Base-by-base conservation (phyloP, 2,329 filamentous ascomycete species). In the Huntiella moniliformis region DNA sequence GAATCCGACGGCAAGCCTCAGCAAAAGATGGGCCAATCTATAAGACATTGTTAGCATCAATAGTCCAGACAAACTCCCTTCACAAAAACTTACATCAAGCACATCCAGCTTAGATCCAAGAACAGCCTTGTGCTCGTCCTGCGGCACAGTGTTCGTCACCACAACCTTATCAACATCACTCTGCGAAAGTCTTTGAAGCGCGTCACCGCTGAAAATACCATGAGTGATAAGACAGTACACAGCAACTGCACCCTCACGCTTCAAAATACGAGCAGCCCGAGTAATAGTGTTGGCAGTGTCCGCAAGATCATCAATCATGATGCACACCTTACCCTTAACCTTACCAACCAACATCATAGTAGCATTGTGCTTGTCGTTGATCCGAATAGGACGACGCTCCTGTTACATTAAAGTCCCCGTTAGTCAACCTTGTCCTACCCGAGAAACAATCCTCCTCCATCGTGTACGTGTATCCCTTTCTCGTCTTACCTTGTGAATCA, bases 231-330 rank as follows among this genome's bases (percentile, higher is more conserved):
- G 71, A 5, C 91, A 91, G 59, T 87, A 93, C 39, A 96, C 86
- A 53, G 77, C 77, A 33, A 78, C 81, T n/a, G 91, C 91, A 38
- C 88, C 87, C 63, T 95, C 85, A 56, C 85, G 88, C 67, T 95
- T 95, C 53, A 96, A 67, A n/a, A 96, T 71, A 67, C 96, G 95
- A 28, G 91, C 91, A 6, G 91, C 91, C 50, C 91, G 77, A 0
- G 88, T 96, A 55, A 96, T 94, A 34, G 91, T 98, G 64, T 96
- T 96, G 47, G 82, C 91, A 1, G 91, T 98, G 60, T 98, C 91
- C 15, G 83, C 83, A 55, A 98, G 68, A 61, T 98, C 91, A 60
- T 98, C 91, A 52, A 98, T 77, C 50, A 98, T 69, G 56, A 98
- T 94, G 53, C 85, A 83, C 44, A 82, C 80, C 53, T 82, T 79